Base-by-base conservation (phyloP, 306 rosid species). In the Lathyrus aphaca region DNA sequence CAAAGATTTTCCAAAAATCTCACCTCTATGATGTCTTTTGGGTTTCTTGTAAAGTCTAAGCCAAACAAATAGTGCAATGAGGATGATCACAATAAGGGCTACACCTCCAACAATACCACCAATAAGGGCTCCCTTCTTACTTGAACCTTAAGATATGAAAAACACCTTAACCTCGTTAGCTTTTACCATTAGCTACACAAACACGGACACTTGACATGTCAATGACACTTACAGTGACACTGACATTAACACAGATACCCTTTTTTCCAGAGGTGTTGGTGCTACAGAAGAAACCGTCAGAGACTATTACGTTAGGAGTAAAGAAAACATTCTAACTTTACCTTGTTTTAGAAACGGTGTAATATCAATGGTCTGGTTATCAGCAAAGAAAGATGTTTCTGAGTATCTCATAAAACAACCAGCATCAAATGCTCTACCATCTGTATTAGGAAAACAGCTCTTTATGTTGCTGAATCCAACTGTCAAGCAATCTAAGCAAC, bases 371-470 rank as follows among this genome's bases (percentile, higher is more conserved):
- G 83, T 81, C 21, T 86, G 82, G 60, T 84, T 82, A 48, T 76
- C 81, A 46, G 85, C 54, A 48, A 88, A 88, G 75, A 88, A 88
- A 3, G 91, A 29, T 6, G 79, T 73, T 23, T 56, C 30, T 2
- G 95, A 88, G 68, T 88, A 88, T 80, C 95, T 80, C 74, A 88
- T 74, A 51, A 80, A 88, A 54, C 95, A 88, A 0, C 91, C 95
- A 2, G 89, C 91, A 77, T 78, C 82, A 60, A 68, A 79, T 3
- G 91, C 87, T 3, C 76, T 79, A 1, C 84, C 96, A 29, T 81
- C 75, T 32, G 82, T 15, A 43, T 70, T 75, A 3, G 91, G 91
- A 63, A 82, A 62, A 61, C 96, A 89, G 49, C 29, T 39, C 0
- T 70, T 15, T 15, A 82, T 59, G 43, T 74, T 82, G 37, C 5